These are phyloP conservation scores for Alternaria brassicae DNA, from an alignment of 2,329 filamentous ascomycete species.

Conservation along the genomic window DNA sequence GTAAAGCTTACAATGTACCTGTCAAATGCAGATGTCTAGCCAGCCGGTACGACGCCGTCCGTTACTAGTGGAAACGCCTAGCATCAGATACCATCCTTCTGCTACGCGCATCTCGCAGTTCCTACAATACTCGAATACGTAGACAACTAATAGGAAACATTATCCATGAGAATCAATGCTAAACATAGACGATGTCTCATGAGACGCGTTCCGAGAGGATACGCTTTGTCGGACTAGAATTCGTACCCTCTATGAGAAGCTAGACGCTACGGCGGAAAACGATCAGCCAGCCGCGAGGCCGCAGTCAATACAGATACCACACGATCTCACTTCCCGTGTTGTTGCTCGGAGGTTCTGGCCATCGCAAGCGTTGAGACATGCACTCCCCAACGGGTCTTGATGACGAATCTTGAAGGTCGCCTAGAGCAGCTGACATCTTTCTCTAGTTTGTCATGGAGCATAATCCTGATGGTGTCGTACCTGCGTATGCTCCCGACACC, in stretches of 20 bases:
- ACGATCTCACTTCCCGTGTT: neutral
- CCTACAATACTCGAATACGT: neutral
- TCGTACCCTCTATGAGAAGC: neutral
- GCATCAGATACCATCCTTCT: neutral
- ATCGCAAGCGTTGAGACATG: neutral
- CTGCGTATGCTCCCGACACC: slow-evolving; percentile 9
- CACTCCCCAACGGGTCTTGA: neutral
- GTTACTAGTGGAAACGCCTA: neutral
- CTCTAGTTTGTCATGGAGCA: neutral
- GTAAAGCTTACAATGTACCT: neutral
- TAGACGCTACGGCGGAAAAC: neutral
- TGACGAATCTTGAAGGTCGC: neutral
- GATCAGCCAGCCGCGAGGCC: neutral
- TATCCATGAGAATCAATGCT: neutral
- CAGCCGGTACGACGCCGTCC: neutral
- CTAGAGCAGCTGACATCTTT: neutral
- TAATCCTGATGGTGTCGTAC: slow-evolving; percentile 1
- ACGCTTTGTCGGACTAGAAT: neutral
- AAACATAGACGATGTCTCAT: neutral
- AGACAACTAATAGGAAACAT: neutral
- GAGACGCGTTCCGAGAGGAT: neutral
- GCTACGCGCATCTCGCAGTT: neutral
- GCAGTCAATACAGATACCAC: neutral
- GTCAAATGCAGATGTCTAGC: neutral
- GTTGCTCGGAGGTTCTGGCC: neutral